phyloP scores from a whole-genome alignment of 805 yeast genomes.

The Yarrowia divulgata region DNA sequence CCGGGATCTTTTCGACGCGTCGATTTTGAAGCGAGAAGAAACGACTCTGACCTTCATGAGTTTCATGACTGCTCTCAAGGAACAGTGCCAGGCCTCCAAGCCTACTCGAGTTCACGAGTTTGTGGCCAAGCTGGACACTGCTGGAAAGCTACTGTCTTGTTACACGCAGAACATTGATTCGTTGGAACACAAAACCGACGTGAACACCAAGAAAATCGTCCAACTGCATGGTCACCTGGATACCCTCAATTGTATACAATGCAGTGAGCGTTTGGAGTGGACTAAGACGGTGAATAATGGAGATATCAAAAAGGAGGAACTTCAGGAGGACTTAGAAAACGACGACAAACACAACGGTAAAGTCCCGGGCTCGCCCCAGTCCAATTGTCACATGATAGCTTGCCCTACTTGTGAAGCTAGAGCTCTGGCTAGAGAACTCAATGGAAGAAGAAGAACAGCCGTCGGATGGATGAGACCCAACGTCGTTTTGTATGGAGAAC shows the following conservation, averaged over 20 bases:
- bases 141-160: slow-evolving; percentile 76
- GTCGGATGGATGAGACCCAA: slow-evolving; percentile 86
- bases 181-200: slow-evolving; percentile 69
- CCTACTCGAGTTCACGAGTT: slow-evolving; percentile 89
- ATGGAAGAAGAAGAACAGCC: slow-evolving; percentile 79
- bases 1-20: slow-evolving; percentile 87
- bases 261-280: slow-evolving; percentile 60
- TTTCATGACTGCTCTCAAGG: slow-evolving; percentile 83
- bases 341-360: neutral
- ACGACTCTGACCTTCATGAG: slow-evolving; percentile 80
- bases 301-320: slow-evolving; percentile 47
- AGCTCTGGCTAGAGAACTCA: slow-evolving; percentile 61
- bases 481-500: slow-evolving; percentile 91
- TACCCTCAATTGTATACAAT: slow-evolving; percentile 70
- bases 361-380: neutral
- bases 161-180: slow-evolving; percentile 97
- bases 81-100: slow-evolving; percentile 66
- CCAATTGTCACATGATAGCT: slow-evolving; percentile 47
- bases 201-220: slow-evolving; percentile 77
- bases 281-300: slow-evolving; percentile 55
- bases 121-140: slow-evolving; percentile 64
- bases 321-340: slow-evolving; percentile 65
- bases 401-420: slow-evolving; percentile 72
- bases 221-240: slow-evolving; percentile 92
- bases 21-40: slow-evolving; percentile 72